These are phyloP conservation scores for Raddia distichophylla DNA, from an alignment of 176 grass and related monocot species.

Conservation along the genomic window DNA sequence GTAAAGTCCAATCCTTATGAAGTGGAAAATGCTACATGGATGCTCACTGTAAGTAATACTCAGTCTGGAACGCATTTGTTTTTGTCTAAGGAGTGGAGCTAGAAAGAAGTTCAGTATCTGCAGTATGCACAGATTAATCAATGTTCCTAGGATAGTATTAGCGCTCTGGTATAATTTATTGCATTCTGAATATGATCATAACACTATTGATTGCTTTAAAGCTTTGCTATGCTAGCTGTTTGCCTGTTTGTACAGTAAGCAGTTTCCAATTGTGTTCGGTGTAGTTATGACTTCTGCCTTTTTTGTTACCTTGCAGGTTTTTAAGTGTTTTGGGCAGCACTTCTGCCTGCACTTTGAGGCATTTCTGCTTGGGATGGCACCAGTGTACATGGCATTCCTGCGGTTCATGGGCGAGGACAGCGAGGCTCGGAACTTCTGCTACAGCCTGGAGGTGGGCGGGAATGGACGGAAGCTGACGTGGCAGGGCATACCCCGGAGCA, in stretches of 20 bases:
- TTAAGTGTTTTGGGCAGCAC: conserved; percentile 60
- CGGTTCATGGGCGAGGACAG: conserved; percentile 63
- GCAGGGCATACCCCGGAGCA: conserved; percentile 57
- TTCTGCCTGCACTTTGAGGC: conserved; percentile 70
- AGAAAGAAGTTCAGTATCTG: background rate
- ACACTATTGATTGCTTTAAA: background rate
- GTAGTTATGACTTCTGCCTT: background rate
- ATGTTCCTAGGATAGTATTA: conserved; percentile 4
- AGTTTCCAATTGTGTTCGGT: background rate
- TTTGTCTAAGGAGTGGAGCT: background rate
- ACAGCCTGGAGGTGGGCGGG: conserved; percentile 63
- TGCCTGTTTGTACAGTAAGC: conserved; percentile 1
- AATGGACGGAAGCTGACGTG: conserved; percentile 53
- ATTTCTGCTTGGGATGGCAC: conserved; percentile 56
- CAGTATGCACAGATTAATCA: background rate
- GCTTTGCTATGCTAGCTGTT: background rate
- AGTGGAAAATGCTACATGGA: conserved; percentile 85
- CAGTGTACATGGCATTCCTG: conserved; percentile 59
- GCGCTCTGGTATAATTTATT: background rate
- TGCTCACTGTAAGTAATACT: conserved; percentile 71
- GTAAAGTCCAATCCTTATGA: conserved; percentile 76
- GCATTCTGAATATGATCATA: background rate
- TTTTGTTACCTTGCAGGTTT: conserved; percentile 37
- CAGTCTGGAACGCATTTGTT: background rate
- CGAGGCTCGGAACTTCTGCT: conserved; percentile 52